A percentile compares a stretch with the other conserved stretches of the same genome.
Evolutionary conservation across 805 yeast species (phyloP).

Genomic region (Candida krabiensis): DNA sequence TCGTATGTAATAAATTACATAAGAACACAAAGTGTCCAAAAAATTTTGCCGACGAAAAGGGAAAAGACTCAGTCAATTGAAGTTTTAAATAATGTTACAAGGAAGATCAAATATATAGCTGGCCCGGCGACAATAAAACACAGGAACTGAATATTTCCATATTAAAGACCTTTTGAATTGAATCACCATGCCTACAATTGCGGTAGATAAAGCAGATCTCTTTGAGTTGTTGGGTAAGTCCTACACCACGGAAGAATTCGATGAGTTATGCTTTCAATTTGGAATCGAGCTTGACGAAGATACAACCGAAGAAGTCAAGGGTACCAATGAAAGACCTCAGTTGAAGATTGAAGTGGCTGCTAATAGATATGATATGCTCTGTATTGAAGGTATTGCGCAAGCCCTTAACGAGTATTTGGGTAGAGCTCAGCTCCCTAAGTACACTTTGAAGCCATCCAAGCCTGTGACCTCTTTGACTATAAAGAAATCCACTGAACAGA

Average conservation of each 20-base stretch:
- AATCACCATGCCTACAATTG: constrained; percentile 93
- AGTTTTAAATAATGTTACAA: no score
- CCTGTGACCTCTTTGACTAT: constrained; percentile 69
- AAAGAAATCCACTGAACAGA: constrained; percentile 65
- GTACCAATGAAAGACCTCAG: constrained; percentile 90
- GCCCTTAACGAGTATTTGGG: constrained; percentile 91
- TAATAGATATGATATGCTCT: constrained; percentile 96
- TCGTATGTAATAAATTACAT: no score
- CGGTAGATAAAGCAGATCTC: constrained; percentile 92
- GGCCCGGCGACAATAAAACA: no score
- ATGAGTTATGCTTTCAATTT: constrained; percentile 94
- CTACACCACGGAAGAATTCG: constrained; percentile 87
- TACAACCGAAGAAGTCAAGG: constrained; percentile 73
- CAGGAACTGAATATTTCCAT: no score
- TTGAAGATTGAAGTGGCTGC: constrained; percentile 97
- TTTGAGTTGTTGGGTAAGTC: constrained; percentile 70
- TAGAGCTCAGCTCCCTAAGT: constrained; percentile 61
- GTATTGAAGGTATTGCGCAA: constrained; percentile 97
- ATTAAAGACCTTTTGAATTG: no score
- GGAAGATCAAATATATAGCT: not conserved
- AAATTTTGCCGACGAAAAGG: not conserved
- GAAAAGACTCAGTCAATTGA: no score
- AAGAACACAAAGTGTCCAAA: no score
- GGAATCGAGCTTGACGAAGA: constrained; percentile 98
- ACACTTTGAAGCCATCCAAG: constrained; percentile 56